A percentile compares a stretch with the other conserved stretches of the same genome.
These are phyloP conservation scores for Rhizopus delemar DNA, from an alignment of 371 early-diverging fungal genomes.

Conservation along the genomic window DNA sequence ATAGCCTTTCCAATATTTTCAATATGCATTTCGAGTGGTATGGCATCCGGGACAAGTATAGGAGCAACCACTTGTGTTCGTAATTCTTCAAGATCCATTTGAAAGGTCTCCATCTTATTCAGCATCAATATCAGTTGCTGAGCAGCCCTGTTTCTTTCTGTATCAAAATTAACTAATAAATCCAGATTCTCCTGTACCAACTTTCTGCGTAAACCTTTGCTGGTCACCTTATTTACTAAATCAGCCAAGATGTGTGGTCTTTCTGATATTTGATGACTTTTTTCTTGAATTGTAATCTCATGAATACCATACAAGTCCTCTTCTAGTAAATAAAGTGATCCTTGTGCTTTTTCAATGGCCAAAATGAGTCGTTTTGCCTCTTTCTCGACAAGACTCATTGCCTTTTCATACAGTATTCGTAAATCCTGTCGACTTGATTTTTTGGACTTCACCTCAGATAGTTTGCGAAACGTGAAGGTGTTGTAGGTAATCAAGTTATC, in stretches of 20 bases:
- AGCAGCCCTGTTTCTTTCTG: slow-evolving; percentile 36
- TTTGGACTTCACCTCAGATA: slow-evolving; percentile 35
- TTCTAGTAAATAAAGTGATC: slow-evolving; percentile 37
- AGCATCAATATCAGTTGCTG: slow-evolving; percentile 37
- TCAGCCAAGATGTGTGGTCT: slow-evolving; percentile 37
- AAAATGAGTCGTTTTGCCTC: slow-evolving; percentile 40
- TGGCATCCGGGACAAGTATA: slow-evolving; percentile 34
- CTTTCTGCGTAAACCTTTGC: slow-evolving; percentile 31
- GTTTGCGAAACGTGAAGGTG: slow-evolving; percentile 39
- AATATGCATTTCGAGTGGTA: slow-evolving; percentile 51
- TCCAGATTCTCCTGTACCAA: slow-evolving; percentile 44
- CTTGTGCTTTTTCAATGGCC: slow-evolving; percentile 36
- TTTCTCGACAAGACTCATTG: slow-evolving; percentile 48
- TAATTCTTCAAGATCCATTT: slow-evolving; percentile 54
- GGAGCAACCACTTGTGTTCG: slow-evolving; percentile 46
- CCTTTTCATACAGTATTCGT: slow-evolving; percentile 37
- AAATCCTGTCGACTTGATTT: slow-evolving; percentile 41
- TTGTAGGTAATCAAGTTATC: slow-evolving; percentile 55
- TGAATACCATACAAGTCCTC: slow-evolving; percentile 43
- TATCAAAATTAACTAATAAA: slow-evolving; percentile 38
- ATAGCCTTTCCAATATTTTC: slow-evolving; percentile 51
- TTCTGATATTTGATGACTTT: slow-evolving; percentile 34
- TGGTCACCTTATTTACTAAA: slow-evolving; percentile 34
- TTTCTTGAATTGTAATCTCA: slow-evolving; percentile 47
- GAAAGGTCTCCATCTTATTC: slow-evolving; percentile 47